These are phyloP conservation scores for Fusarium kyushuense DNA, from an alignment of 2,329 filamentous ascomycete genomes.

Conservation along the genomic window DNA sequence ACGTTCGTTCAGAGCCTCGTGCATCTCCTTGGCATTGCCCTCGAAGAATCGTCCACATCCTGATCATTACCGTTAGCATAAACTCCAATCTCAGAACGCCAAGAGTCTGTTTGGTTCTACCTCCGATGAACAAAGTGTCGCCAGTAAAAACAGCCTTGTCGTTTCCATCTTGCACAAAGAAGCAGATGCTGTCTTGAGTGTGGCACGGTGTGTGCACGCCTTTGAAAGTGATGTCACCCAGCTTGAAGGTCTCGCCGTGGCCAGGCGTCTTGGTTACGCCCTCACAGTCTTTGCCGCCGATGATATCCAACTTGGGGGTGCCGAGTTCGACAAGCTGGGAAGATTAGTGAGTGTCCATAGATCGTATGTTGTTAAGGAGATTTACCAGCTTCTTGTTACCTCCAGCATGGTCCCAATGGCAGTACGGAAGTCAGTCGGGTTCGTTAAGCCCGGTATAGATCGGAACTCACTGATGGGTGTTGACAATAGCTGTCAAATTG, in stretches of 20 bases:
- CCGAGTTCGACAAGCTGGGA: constrained; percentile 58
- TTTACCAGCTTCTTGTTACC: constrained; percentile 86
- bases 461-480: constrained; percentile 88
- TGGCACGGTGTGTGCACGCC: constrained; percentile 97
- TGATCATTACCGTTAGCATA: constrained; percentile 50
- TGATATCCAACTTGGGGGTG: constrained; percentile 76
- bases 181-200: constrained; percentile 98
- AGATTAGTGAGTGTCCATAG: constrained; percentile 3
- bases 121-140: constrained; percentile 94
- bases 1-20: constrained; percentile 89
- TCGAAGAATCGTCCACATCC: constrained; percentile 98
- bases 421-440: constrained; percentile 54
- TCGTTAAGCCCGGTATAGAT: background rate
- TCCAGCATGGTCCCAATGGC: constrained; percentile 94
- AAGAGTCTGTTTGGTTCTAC: constrained; percentile 57
- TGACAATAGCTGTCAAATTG: constrained; percentile 89
- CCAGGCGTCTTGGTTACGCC: constrained; percentile 81
- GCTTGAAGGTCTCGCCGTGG: constrained; percentile 81
- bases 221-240: constrained; percentile 85
- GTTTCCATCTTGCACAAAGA: constrained; percentile 83
- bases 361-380: background rate
- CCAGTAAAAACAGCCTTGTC: constrained; percentile 90
- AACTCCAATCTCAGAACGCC: background rate
- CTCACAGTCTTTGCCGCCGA: constrained; percentile 89
- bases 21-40: constrained; percentile 89